These are phyloP conservation scores for Elongisporangium undulatum DNA, from an alignment of 352 stramenopile genomes.

Conservation along the genomic window DNA sequence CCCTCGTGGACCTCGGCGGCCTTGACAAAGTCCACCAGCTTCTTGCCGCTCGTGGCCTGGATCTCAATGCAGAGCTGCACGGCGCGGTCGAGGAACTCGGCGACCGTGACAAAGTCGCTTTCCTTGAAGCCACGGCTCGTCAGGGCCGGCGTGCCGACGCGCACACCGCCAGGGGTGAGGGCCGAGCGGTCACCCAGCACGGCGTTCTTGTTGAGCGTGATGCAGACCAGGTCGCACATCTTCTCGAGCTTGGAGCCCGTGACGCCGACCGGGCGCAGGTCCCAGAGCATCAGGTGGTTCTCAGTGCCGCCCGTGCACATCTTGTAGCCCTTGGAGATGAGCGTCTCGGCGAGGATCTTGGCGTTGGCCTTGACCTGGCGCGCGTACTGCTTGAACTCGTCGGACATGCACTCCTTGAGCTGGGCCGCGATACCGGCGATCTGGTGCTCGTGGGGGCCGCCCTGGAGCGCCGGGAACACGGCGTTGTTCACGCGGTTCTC, in stretches of 20 bases:
- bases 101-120: conserved; percentile 94
- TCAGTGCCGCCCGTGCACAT: conserved; percentile 98
- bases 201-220: conserved; percentile 99
- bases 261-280: conserved; percentile 93
- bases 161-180: conserved; percentile 93
- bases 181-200: conserved; percentile 95
- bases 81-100: conserved; percentile 94
- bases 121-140: conserved; percentile 98
- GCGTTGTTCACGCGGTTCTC: conserved; percentile 96
- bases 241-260: conserved; percentile 99
- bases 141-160: conserved; percentile 94
- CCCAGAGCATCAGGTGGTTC: conserved; percentile 99
- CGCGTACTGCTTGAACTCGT: conserved; percentile 97
- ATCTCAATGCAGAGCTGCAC: conserved; percentile 94
- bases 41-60: conserved; percentile 88
- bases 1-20: conserved; percentile 78
- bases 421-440: conserved; percentile 98
- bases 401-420: conserved; percentile 96
- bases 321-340: conserved; percentile 93
- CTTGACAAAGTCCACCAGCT: conserved; percentile 92
- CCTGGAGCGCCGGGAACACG: conserved; percentile 98
- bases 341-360: conserved; percentile 87
- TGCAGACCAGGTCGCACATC: conserved; percentile 95
- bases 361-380: conserved; percentile 95
- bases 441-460: conserved; percentile 97